phyloP scores from a whole-genome alignment of 2,329 filamentous ascomycete species.

The Amphichorda felina region DNA sequence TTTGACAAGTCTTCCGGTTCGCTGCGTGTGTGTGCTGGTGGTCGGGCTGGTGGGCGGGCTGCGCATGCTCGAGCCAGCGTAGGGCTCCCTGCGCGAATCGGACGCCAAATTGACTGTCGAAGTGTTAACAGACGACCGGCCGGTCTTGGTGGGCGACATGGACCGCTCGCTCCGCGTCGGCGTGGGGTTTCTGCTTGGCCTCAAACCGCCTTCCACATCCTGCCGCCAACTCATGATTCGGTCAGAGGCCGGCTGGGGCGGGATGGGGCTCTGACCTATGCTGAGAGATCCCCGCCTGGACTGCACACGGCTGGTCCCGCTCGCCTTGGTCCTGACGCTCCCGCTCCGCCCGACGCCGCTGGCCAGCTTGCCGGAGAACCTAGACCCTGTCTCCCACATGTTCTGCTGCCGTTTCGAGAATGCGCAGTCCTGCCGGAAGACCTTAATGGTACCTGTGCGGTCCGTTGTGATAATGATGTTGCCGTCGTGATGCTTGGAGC shows the following conservation, averaged over 20 bases:
- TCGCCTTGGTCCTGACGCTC: conserved; percentile 44
- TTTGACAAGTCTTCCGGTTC: conserved; percentile 10
- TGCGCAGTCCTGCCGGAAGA: conserved; percentile 92
- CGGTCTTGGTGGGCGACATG: conserved; percentile 37
- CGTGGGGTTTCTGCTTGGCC: conserved; percentile 24
- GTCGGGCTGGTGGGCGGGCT: conserved; percentile 24
- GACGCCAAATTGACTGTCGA: conserved; percentile 28
- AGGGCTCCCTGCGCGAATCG: conserved; percentile 33
- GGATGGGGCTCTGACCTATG: conserved; percentile 12
- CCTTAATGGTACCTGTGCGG: conserved; percentile 78
- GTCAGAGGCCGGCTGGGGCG: conserved; percentile 40
- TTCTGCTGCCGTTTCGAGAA: conserved; percentile 66
- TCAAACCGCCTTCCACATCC: conserved; percentile 32
- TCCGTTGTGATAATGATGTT: conserved; percentile 91
- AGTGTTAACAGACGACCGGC: conserved; percentile 20
- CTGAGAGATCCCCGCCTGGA: conserved; percentile 44
- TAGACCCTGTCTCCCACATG: conserved; percentile 65
- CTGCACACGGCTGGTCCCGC: conserved; percentile 31
- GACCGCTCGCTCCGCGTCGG: conserved; percentile 40
- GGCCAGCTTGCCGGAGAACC: conserved; percentile 58
- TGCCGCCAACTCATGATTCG: conserved; percentile 85
- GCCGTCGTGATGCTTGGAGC: conserved; percentile 65
- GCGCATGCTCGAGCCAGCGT: conserved; percentile 13
- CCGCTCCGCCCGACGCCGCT: conserved; percentile 45
- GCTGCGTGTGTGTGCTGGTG: conserved; percentile 15